Base-by-base conservation (phyloP, 148 eudicot species). In the Diospyros kaki region DNA sequence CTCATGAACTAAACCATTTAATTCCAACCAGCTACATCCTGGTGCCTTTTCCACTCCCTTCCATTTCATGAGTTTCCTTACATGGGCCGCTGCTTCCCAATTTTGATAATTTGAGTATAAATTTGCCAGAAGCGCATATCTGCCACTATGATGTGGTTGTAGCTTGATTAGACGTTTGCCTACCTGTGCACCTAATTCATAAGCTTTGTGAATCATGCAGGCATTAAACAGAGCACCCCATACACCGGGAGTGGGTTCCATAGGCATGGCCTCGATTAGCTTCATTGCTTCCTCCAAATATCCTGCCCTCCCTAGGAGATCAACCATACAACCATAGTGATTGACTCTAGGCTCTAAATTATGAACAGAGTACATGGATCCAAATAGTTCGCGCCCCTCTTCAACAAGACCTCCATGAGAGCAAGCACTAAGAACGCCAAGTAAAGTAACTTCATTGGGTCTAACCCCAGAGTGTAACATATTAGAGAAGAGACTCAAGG, bases 241-340 rank as follows among this genome's bases (percentile, higher is more conserved):
- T 61, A 77, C 51, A 52, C 56, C 59, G 15, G 58, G 60, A 71
- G 43, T 48, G 15, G 83, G 79, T 42, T 60, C 77, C 52, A 71
- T 54, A 8, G 75, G 80, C 83, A 76, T 76, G 39, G 18, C 51
- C 15, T 76, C 43, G 13, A 72, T 76, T 63, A 81, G 53, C 63
- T 69, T 41, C 14, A 66, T 9, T 14, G 83, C 83, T 51, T 76
- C 80, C 55, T n/a, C 60, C 58, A 81, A 40, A 15, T 48, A 28
- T 51, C 83, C 83, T 38, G 80, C 80, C n/a, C 83, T 69, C 14
- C 77, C 74, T 28, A 81, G 61, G 28, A 81, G 80, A 69, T 76
- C 77, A 8, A 81, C 80, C 77, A 81, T 77, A 39, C 77, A 81
- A 41, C 76, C 79, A 40, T 76, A 76, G 52, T 72, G 79, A 58